Base-by-base conservation (phyloP, 768 basidiomycete species). In the Hericium erinaceus region DNA sequence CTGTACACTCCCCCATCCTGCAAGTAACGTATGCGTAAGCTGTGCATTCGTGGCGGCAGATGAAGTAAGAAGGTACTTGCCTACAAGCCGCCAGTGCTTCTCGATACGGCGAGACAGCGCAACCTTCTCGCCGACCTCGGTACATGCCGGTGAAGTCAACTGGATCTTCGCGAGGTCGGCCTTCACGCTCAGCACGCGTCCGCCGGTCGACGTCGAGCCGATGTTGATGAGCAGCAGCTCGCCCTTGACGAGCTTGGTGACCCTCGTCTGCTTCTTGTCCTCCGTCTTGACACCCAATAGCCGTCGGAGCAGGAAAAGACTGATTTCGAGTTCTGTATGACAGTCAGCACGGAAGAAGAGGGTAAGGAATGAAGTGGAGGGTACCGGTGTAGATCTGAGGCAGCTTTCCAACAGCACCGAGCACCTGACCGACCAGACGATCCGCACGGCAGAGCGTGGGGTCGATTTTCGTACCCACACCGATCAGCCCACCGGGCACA, bases 231-330 rank as follows among this genome's bases (percentile, higher is more conserved):
- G 81, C 2, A 98, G 74, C 2, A 95, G 79, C 73, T 97, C 95
- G 72, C 87, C 88, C 74, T 95, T 95, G 58, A 83, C 80, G 48
- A 97, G 80, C 71, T 97, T 97, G 55, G 90, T 78, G 22, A 92
- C 91, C 73, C 94, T 99, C 20, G 97, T 97, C 70, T 95, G 92
- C 71, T 98, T 99, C 77, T 95, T 97, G 76, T 98, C 97, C 72
- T 98, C 95, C 22, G 94, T 93, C 72, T 95, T 94, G 61, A 99
- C 97, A 69, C 97, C 95, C n/a, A 98, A 82, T 55, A 98, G 75
- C 59, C 97, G 85, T 59, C 97, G 90, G 38, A 99, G 87, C 37
- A 98, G 77, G 86, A 98, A 99, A 64, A 95, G 77, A 64, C 84
- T 89, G 68, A 95, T 93, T 72, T 95, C 92, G 56, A 95, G 78